Evolutionary conservation across 1,284 basidiomycete species (phyloP), one percentile per base, ranked within the genome.

Genomic region (Inonotus obliquus): DNA sequence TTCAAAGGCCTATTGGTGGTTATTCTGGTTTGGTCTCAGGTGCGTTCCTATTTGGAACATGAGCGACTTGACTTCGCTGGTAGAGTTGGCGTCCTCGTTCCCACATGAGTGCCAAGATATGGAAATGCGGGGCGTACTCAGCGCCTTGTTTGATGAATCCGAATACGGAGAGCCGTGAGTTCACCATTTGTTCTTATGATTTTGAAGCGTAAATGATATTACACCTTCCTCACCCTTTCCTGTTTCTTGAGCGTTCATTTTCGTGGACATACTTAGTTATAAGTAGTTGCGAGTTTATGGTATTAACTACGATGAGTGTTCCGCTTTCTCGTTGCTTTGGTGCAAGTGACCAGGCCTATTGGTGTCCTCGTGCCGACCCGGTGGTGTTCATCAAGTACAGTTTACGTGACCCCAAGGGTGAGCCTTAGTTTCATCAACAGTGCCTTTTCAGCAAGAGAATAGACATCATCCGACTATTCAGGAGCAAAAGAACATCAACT

Each of bases 131-230:
- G 27, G 32, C 44, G 65, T 63, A 35, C 58, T 4, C 4, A 11
- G n/a, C 19, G 11, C 13, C 11, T 49, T 23, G n/a, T 19, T 25
- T 63, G 25, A 37, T 60, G 54, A 65, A 59, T 60, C 14, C 38
- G 54, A 51, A 60, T 54, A 44, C 61, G 63, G 54, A 65, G 73
- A 74, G 74, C 73, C 75, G 77, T 79, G 77, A 79, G 77, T 80
- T 78, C 75, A 76, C 74, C 72, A 73, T 77, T 76, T 61, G 73
- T 75, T 74, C 69, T 69, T 68, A 66, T 19, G 29, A n/a, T 69
- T 66, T 63, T 72, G 71, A 74, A 70, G 72, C 76, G 73, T 75
- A 76, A 76, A 65, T 77, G 72, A 77, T 78, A 76, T 72, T 73
- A 63, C 71, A 71, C 35, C 47, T 59, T 59, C 41, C 41, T 59